Evolutionary conservation across 176 grass and related monocot genomes (phyloP).

Genomic region (Luzula sylvatica): DNA sequence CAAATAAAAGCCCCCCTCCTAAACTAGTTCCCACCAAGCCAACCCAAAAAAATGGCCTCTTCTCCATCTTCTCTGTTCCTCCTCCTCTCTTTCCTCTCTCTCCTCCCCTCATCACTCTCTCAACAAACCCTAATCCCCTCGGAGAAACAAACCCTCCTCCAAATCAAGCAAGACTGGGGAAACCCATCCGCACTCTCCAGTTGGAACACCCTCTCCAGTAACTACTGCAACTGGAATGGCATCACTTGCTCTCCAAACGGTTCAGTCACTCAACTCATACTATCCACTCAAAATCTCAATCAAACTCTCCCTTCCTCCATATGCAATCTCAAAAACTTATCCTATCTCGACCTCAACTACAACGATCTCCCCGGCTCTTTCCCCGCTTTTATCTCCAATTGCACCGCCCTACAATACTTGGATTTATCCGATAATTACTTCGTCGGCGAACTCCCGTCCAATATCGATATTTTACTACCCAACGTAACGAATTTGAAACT

Average conservation of each 20-base stretch:
- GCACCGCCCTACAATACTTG: constrained; percentile 27
- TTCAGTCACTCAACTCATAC: constrained; percentile 21
- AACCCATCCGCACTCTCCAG: constrained; percentile 28
- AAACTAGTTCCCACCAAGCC: not conserved
- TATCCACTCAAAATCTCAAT: constrained; percentile 16
- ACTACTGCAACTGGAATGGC: constrained; percentile 46
- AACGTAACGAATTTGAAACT: constrained; percentile 30
- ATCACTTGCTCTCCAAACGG: constrained; percentile 29
- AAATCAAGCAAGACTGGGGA: constrained; percentile 41
- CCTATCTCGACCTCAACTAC: constrained; percentile 32
- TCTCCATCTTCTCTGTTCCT: constrained; percentile 7
- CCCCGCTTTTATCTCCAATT: constrained; percentile 34
- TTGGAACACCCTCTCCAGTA: constrained; percentile 20
- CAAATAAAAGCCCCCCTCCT: too few relatives aligned
- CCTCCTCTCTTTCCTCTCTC: constrained; percentile 5
- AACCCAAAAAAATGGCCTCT: constrained; percentile 18
- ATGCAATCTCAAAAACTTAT: constrained; percentile 31
- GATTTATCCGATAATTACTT: constrained; percentile 41
- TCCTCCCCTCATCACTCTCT: not conserved
- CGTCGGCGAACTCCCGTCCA: constrained; percentile 26
- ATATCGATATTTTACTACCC: constrained; percentile 29
- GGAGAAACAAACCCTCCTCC: constrained; percentile 33
- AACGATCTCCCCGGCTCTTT: constrained; percentile 32
- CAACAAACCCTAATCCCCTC: constrained; percentile 18
- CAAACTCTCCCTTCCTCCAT: constrained; percentile 34